Percentiles rank a stretch among this genome's conserved stretches.
These are phyloP conservation scores for Phenoliferia sp. DNA, from an alignment of 1,284 basidiomycete species.

Conservation along the genomic window DNA sequence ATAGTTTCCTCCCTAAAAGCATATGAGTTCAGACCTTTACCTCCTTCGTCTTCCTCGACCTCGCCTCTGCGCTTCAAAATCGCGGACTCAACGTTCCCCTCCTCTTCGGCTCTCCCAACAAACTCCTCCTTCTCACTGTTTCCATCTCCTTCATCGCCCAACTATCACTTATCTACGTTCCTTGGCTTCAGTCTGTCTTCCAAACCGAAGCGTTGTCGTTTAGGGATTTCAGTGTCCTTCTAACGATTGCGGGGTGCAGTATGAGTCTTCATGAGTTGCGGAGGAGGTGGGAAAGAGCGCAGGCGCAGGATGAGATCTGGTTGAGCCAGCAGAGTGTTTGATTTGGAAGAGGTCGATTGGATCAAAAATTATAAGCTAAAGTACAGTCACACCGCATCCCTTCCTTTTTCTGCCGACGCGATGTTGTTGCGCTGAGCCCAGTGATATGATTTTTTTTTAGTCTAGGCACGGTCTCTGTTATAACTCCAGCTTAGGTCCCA, in stretches of 20 bases:
- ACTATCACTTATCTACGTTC: constrained; percentile 81
- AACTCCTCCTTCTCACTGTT: constrained; percentile 83
- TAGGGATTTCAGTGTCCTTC: constrained; percentile 66
- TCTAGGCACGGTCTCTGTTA: no score
- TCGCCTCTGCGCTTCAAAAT: constrained; percentile 90
- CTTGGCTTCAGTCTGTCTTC: constrained; percentile 85
- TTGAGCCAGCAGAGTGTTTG: background rate
- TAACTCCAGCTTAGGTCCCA: no score
- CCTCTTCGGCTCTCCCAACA: constrained; percentile 68
- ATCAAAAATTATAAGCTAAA: background rate
- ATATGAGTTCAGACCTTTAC: constrained; percentile 73
- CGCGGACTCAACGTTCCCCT: constrained; percentile 63
- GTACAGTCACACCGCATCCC: no score
- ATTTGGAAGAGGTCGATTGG: background rate
- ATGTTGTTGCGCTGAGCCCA: no score
- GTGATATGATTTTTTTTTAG: no score
- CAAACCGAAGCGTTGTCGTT: constrained; percentile 75
- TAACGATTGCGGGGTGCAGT: constrained; percentile 64
- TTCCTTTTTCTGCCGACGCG: no score
- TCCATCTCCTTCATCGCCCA: constrained; percentile 76
- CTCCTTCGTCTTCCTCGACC: constrained; percentile 92
- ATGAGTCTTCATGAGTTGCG: constrained; percentile 74
- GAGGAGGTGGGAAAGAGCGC: constrained; percentile 65
- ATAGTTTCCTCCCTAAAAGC: background rate
- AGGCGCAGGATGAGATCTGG: constrained; percentile 34